These are phyloP conservation scores for Hypoxylon cercidicola DNA, from an alignment of 495 filamentous ascomycete species.

Conservation along the genomic window DNA sequence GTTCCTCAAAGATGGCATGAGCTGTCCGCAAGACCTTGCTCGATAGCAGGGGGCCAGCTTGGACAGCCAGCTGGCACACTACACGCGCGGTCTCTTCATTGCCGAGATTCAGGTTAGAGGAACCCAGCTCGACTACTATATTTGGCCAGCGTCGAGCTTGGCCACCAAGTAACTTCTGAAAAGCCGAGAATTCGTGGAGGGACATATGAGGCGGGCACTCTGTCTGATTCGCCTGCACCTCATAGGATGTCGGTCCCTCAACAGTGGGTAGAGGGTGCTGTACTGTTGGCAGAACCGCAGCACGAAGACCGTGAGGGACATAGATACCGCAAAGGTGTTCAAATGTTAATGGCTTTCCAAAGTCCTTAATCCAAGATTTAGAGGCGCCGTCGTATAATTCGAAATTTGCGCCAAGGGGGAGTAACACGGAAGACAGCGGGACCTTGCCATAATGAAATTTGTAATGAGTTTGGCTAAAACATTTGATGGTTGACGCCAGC, in stretches of 20 bases:
- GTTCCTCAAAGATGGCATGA: constrained; percentile 60
- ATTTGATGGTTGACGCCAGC: constrained; percentile 48
- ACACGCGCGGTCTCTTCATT: constrained; percentile 55
- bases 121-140: constrained; percentile 62
- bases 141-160: constrained; percentile 58
- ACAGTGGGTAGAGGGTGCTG: constrained; percentile 34
- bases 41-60: constrained; percentile 56
- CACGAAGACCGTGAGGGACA: constrained; percentile 45
- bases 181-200: constrained; percentile 62
- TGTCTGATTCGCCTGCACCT: constrained; percentile 64
- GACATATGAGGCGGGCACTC: constrained; percentile 58
- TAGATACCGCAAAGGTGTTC: constrained; percentile 52
- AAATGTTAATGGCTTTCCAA: constrained; percentile 44
- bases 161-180: constrained; percentile 59
- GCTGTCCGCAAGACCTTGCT: constrained; percentile 48
- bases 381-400: constrained; percentile 41
- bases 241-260: constrained; percentile 63
- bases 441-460: constrained; percentile 20
- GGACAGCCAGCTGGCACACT: constrained; percentile 55
- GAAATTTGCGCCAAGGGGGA: constrained; percentile 37
- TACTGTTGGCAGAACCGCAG: constrained; percentile 21
- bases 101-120: constrained; percentile 64
- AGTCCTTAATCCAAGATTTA: constrained; percentile 47
- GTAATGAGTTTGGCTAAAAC: constrained; percentile 52
- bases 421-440: constrained; percentile 28